Evolutionary conservation across 257 asterid species (phyloP), one percentile per base, ranked within the genome.

Genomic region (Rhazya stricta): DNA sequence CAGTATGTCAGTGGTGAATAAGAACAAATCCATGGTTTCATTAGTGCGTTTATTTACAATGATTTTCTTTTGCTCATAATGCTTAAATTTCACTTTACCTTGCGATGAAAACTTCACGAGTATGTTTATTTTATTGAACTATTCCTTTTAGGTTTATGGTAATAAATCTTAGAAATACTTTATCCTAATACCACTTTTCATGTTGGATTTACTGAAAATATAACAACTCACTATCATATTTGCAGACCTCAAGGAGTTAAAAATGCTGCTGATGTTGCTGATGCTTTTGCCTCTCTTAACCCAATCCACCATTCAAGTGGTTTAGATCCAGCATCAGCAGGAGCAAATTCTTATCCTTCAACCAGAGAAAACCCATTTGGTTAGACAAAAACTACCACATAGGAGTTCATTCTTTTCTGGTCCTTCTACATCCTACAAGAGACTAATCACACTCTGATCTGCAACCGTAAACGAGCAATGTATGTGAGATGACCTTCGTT

Each of bases 321-420:
- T 53, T 63, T 61, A 37, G 74, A 74, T 67, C 58, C 85, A 13
- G 67, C 62, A 7, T 79, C 82, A 36, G 69, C 76, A 42, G 69
- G 83, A 23, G 62, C 87, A 42, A 60, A 77, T 79, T 67, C 88
- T 34, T 76, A 84, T 25, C 72, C 83, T 41, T 78, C 90, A 13
- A 79, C 79, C 37, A 82, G 87, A 78, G 89, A 90, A 82, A 93
- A 93, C 82, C 97, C 97, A 66, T 91, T 93, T 39, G 90, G 88
- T 76, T 93, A 86, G 81, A 61, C 69, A 69, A 75, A 53, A 37
- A 67, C 21, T 1, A 11, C 61, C 19, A 70, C 16, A 27, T 30
- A 41, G 45, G 61, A 50, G 54, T 56, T 65, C 63, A 48, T 37
- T 62, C 37, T 34, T 50, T 67, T 54, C 53, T 75, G 74, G 46